Percentiles rank a stretch among this genome's conserved stretches.
Evolutionary conservation across 1,284 basidiomycete species (phyloP).

Genomic region (Leccinum subrobustum): DNA sequence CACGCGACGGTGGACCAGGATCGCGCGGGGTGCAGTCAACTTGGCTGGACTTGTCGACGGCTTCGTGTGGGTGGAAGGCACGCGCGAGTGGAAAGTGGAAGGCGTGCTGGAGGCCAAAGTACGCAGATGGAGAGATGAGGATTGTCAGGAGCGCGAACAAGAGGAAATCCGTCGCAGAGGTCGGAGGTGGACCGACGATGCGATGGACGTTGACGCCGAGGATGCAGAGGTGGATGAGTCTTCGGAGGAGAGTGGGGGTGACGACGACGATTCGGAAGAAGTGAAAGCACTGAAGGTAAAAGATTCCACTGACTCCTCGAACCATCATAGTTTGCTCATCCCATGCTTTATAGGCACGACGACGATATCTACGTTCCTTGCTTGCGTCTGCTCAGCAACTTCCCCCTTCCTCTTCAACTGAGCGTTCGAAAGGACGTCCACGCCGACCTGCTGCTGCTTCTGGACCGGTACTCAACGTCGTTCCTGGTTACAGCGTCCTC

Average conservation of each 20-base stretch:
- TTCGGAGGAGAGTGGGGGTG: conserved; percentile 52
- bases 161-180: conserved; percentile 64
- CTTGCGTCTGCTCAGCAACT: conserved; percentile 46
- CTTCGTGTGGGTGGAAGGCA: conserved; percentile 64
- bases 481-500: conserved; percentile 87
- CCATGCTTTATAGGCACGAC: conserved; percentile 51
- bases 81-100: conserved; percentile 64
- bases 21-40: conserved; percentile 70
- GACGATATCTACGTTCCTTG: conserved; percentile 61
- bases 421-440: conserved; percentile 36
- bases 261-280: conserved; percentile 69
- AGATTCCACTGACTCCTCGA: conserved; percentile 3
- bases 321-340: conserved; percentile 8
- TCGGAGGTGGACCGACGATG: conserved; percentile 61
- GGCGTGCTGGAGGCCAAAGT: conserved; percentile 73
- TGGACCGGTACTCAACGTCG: conserved; percentile 52
- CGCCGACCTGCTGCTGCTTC: conserved; percentile 32
- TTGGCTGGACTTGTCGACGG: conserved; percentile 76
- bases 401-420: conserved; percentile 32
- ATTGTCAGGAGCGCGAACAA: conserved; percentile 59
- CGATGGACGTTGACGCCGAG: conserved; percentile 68
- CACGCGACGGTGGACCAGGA: conserved; percentile 67
- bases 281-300: conserved; percentile 74
- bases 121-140: conserved; percentile 67
- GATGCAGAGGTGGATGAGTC: conserved; percentile 36